phyloP scores from a whole-genome alignment of 2,329 filamentous ascomycete species.

The Scedosporium apiospermum region DNA sequence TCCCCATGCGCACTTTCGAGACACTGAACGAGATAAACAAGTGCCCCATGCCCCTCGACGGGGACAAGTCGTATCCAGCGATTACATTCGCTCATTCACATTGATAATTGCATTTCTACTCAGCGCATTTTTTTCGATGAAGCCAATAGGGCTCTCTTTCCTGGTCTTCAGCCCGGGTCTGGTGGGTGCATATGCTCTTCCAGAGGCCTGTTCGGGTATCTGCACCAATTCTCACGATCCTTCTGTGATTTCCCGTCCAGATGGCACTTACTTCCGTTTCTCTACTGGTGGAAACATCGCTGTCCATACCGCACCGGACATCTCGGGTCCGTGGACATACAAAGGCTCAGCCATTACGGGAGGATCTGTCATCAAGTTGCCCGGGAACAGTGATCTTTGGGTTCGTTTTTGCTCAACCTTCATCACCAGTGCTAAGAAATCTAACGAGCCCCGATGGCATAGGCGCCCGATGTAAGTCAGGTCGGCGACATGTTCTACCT shows the following conservation, averaged over 20 bases:
- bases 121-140: not conserved
- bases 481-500: constrained; percentile 53
- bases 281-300: constrained; percentile 29
- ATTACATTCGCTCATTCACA: too few relatives aligned
- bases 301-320: constrained; percentile 25
- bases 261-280: constrained; percentile 33
- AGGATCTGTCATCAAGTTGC: not conserved
- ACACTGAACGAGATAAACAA: not conserved
- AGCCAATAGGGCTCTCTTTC: not conserved
- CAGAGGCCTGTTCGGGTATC: not conserved
- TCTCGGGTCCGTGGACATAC: constrained; percentile 32
- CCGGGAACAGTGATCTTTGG: not conserved
- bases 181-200: not conserved
- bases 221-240: not conserved
- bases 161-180: not conserved
- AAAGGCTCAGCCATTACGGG: constrained; percentile 25
- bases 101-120: not conserved
- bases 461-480: constrained; percentile 16
- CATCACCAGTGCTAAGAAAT: not conserved
- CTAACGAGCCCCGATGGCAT: not conserved
- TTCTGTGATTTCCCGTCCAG: constrained; percentile 11
- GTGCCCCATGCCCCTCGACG: not conserved
- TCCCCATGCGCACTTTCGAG: not conserved
- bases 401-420: not conserved
- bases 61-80: too few relatives aligned